A percentile compares a stretch with the other conserved stretches of the same genome.
Evolutionary conservation across 495 filamentous ascomycete genomes (phyloP).

Genomic region (Penicillium daleae): DNA sequence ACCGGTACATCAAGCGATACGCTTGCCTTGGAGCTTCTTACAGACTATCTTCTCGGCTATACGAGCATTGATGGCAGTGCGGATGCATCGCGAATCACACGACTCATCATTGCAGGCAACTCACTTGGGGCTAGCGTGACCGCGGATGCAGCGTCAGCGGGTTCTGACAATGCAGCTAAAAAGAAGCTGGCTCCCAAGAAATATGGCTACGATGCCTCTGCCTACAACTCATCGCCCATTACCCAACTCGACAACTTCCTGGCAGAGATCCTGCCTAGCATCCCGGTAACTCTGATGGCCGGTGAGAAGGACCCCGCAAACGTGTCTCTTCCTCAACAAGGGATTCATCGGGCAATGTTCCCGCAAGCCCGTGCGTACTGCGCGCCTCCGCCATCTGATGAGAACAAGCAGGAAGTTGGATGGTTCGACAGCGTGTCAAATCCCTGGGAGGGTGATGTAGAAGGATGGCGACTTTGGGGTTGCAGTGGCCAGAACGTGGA

Average conservation of each 20-base stretch:
- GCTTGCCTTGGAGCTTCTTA: constrained; percentile 73
- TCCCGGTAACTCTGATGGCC: constrained; percentile 80
- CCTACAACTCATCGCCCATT: constrained; percentile 85
- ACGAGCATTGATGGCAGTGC: constrained; percentile 59
- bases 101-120: constrained; percentile 90
- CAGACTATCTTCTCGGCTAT: constrained; percentile 89
- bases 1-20: constrained; percentile 72
- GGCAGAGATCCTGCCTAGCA: constrained; percentile 72
- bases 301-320: constrained; percentile 80
- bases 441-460: constrained; percentile 86
- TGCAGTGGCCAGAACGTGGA: constrained; percentile 91
- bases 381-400: constrained; percentile 50
- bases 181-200: constrained; percentile 68
- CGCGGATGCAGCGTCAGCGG: constrained; percentile 25
- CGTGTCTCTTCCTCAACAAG: constrained; percentile 77
- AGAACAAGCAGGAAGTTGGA: constrained; percentile 54
- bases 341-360: constrained; percentile 82
- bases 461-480: constrained; percentile 83
- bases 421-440: constrained; percentile 94
- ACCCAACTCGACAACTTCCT: constrained; percentile 84
- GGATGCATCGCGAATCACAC: constrained; percentile 70
- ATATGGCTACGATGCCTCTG: constrained; percentile 89
- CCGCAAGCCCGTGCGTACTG: constrained; percentile 70
- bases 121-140: constrained; percentile 67
- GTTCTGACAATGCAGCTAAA: constrained; percentile 31